Evolutionary conservation across 169 alveolate genomes (phyloP), one percentile per base, ranked within the genome.

Genomic region (Plasmodium fragile): DNA sequence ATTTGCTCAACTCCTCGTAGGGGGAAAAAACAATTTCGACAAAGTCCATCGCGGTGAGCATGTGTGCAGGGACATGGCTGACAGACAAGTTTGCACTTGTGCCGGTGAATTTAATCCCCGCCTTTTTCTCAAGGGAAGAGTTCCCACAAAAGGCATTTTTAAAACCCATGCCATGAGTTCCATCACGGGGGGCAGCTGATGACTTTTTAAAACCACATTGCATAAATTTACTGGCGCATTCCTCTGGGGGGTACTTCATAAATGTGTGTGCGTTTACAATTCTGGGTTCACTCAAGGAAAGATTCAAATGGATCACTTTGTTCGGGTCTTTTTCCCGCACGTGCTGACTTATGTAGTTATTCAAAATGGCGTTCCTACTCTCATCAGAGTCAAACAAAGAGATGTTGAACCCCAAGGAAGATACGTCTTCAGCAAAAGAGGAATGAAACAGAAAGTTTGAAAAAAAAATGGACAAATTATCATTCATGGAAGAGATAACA

Each of bases 371-470:
- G 8, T 16, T 69, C 22, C 72, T 80, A 13, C 34, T 49, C 13
- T 80, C 94, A 34, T 90, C 78, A 6, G 94, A 80, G 39, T 90
- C 84, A 69, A 80, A 69, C 65, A 80, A 25, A 3, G 94, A 79
- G 45, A 90, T 80, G 30, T 90, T 79, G 13, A 90, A 43, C 18
- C 92, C 92, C 25, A 45, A 11, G 41, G 83, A 55, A 2, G 94
- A 90, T 80, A 90, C 8, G 28, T 90, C 83, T 4, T 80, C 71
- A 55, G 73, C 70, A 39, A 69, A 43, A 45, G 22, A 65, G 1
- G 94, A 72, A 81, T 80, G 92, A 30, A 90, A 70, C 52, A 43
- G 72, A 4, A 34, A 8, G 39, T 90, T 90, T 16, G 81, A 90
- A 90, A 45, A 90, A 69, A 80, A 90, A 30, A 55, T 18, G 7